Base-by-base conservation (phyloP, 2,329 filamentous ascomycete genomes). In the Talaromyces sp. region DNA sequence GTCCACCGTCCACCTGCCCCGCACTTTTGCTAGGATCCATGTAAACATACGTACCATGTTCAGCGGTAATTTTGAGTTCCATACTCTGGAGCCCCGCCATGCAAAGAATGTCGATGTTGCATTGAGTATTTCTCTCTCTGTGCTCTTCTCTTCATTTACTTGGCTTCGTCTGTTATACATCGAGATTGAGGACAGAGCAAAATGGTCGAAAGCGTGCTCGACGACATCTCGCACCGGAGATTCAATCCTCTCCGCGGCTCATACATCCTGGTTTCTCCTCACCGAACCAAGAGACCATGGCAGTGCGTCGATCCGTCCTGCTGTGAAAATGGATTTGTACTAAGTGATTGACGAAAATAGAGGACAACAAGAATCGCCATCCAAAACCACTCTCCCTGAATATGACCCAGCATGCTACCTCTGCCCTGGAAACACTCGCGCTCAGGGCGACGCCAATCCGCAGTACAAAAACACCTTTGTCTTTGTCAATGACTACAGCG, bases 401-500 rank as follows among this genome's bases (percentile, higher is more conserved):
- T 96, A 97, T 75, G 95, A 99, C 73, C 87, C 90, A 41, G 84
- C 94, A 85, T 99, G 95, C 79, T 99, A 98, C 77, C 85, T 99
- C 10, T 99, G 95, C 74, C 95, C 95, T 1, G 88, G 93, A 43
- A 99, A 99, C 76, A 84, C 90, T 69, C 89, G 95, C 64, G 95
- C 95, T 3, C 88, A 92, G 71, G 95, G 95, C 63, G 92, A 95
- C 73, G 76, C 78, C 66, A 99, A 99, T 73, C 94, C 95, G 1
- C 83, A 90, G 62, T 99, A 98, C 75, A 84, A 90, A 61, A 87
- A 87, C 72, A 96, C 93, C 0, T 98, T 96, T 75, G 90, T 94
- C 45, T 99, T 99, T 74, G 90, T 98, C 70, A 99, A 99, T 73
- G 95, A 99, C 77, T 99, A 95, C 79, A 96, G 92, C 73, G 95